phyloP scores from a whole-genome alignment of 176 grass and related monocot species.

The Bolboschoenus planiculmis region DNA sequence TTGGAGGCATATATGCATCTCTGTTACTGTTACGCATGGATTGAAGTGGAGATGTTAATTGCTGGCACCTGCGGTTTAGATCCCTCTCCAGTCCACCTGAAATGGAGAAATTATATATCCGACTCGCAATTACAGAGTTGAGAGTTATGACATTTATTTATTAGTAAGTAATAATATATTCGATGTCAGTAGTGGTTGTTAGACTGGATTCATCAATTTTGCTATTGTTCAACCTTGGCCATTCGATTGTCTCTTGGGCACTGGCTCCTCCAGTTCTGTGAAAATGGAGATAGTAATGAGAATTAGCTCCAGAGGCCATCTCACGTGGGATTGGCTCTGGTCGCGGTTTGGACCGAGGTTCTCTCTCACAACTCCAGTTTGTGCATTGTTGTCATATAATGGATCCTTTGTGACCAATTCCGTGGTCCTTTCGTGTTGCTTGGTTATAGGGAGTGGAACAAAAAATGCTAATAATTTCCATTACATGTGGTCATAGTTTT shows the following conservation, averaged over 20 bases:
- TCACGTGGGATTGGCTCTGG: constrained; percentile 26
- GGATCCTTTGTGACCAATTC: neutral
- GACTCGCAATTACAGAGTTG: neutral
- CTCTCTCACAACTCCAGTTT: neutral
- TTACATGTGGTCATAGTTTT: neutral
- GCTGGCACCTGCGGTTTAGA: neutral
- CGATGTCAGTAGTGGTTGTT: neutral
- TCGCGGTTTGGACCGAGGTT: neutral
- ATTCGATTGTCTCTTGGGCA: neutral
- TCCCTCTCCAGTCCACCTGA: neutral
- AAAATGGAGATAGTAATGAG: neutral
- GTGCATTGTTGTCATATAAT: neutral
- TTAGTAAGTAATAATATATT: neutral
- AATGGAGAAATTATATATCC: neutral
- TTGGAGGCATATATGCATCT: constrained; percentile 6
- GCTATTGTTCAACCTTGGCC: neutral
- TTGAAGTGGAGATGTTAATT: neutral
- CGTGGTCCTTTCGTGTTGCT: neutral
- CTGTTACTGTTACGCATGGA: constrained; percentile 22
- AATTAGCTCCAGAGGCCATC: constrained; percentile 2
- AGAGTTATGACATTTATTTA: too few species aligned
- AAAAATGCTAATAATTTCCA: neutral
- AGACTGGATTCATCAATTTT: neutral
- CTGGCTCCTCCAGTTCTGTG: neutral
- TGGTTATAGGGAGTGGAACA: neutral